Base-by-base conservation (phyloP, 441 rosid species). In the Pelargonium fulgidum region DNA sequence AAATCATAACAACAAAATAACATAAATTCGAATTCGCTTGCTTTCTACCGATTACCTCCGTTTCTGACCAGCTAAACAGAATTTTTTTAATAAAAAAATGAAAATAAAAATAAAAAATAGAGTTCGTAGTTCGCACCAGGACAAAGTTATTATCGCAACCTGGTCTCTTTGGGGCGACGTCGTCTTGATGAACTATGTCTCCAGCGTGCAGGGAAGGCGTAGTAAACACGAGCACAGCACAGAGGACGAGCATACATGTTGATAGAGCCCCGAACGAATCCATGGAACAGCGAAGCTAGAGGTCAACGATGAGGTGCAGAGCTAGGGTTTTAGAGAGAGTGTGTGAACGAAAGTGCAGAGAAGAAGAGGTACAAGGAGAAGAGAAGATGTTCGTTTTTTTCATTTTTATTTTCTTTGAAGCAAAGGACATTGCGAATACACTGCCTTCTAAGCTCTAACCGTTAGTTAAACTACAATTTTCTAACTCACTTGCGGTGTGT, bases 71-170 rank as follows among this genome's bases (percentile, higher is more conserved):
- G 2, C 33, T 17, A 62, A 64, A 17, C 14, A 5, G 20, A 22
- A 14, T 20, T 9, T 58, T 26, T 24, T 24, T 24, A 24, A 24
- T 1, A 24, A 2, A 24, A 2, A 24, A 2, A 24, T 24, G 41
- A 14, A 20, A n/a, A 20, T 16, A 66, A 45, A n/a, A 7, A 62
- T 19, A 52, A 50, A 10, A 7, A 16, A 17, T 56, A 3, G 20
- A 13, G 24, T 22, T 11, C 1, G 14, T 14, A 14, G 16, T 1
- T 4, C 73, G 50, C 19, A 84, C 90, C 85, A 86, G 73, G 22
- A 86, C 87, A 75, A 86, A 86, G 77, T 86, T 80, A 65, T 86
- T 84, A 17, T 76, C 79, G 77, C 90, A 86, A 26, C 86, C 87
- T 66, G 90, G 78, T 69, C 84, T 63, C 74, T 65, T 70, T 0